Evolutionary conservation across 768 basidiomycete species (phyloP), one percentile per base, ranked within the genome.

Genomic region (Phylloporus sp.): DNA sequence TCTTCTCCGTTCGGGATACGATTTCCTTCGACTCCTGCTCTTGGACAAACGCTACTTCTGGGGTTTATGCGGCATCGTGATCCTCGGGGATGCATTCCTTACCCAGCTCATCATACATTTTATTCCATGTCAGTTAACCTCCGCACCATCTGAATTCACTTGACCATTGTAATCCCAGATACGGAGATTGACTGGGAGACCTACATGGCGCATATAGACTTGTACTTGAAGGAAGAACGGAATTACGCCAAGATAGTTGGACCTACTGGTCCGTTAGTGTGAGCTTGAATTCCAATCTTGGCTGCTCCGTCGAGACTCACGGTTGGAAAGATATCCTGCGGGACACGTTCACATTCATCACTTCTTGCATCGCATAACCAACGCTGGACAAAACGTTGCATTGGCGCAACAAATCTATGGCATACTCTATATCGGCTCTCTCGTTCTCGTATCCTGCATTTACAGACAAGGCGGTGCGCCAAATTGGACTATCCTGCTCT

Each of bases 171-270:
- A 43, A 41, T n/a, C n/a, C n/a, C 71, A 97, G 95, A 94, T 70
- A 98, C 96, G 10, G 94, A 99, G 69, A 99, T 99, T 58, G 96
- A 99, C 69, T 98, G 90, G 83, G 78, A 84, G 59, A 97, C 96
- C 0, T 99, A 99, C 62, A 91, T 97, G 82, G 71, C 84, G 42
- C 96, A 98, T 43, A 77, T 88, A 1, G 76, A 84, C 46, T 63
- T 86, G 33, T 92, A 89, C 68, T 57, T 88, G 38, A 77, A 80
- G 44, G 93, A 93, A 27, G 85, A 94, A 63, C 74, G 84, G 38
- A 79, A 93, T 59, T 99, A 99, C 62, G 74, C 79, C 11, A 66
- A 72, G 49, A 85, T 99, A 40, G 72, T 78, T 46, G 96, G 96
- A 1, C 93, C 92, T 3, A 96, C 92, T 6, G 96, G 96, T 14